These are phyloP conservation scores for Yamadazyma paraphyllophila DNA, from an alignment of 805 yeast genomes.

Conservation along the genomic window DNA sequence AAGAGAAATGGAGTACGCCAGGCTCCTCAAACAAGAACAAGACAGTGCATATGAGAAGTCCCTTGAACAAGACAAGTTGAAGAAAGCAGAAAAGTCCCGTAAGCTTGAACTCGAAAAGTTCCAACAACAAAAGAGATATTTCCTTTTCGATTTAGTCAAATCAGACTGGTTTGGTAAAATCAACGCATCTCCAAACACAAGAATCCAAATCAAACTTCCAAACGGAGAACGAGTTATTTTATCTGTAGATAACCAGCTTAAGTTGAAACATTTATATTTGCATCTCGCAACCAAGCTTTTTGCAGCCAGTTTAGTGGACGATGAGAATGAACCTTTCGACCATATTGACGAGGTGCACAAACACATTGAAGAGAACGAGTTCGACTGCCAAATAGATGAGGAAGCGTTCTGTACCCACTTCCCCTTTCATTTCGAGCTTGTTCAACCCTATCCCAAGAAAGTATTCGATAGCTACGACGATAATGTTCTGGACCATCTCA, in stretches of 20 bases:
- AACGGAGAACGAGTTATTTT: constrained; percentile 50
- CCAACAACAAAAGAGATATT: constrained; percentile 8
- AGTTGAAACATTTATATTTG: constrained; percentile 48
- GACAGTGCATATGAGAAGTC: constrained; percentile 43
- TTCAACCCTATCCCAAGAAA: constrained; percentile 43
- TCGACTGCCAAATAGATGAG: constrained; percentile 11
- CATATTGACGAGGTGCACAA: constrained; percentile 3
- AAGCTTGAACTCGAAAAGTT: constrained; percentile 14
- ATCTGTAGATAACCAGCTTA: constrained; percentile 37
- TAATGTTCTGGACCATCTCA: constrained; percentile 20
- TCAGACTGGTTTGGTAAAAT: constrained; percentile 10
- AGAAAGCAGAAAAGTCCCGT: constrained; percentile 43
- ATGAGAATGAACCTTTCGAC: constrained; percentile 16
- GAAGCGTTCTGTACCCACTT: constrained; percentile 25
- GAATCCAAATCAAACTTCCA: constrained; percentile 55
- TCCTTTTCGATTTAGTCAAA: constrained; percentile 10
- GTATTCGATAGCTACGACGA: constrained; percentile 17
- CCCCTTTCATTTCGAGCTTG: constrained; percentile 34
- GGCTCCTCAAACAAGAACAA: constrained; percentile 40
- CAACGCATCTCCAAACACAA: constrained; percentile 17
- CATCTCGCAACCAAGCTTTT: constrained; percentile 45
- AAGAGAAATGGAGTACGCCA: constrained; percentile 39
- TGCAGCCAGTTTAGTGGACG: constrained; percentile 14
- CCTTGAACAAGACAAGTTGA: constrained; percentile 50
- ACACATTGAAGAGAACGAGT: constrained; percentile 7